These are phyloP conservation scores for Cladosporium phlei DNA, from an alignment of 2,329 filamentous ascomycete species.

Conservation along the genomic window DNA sequence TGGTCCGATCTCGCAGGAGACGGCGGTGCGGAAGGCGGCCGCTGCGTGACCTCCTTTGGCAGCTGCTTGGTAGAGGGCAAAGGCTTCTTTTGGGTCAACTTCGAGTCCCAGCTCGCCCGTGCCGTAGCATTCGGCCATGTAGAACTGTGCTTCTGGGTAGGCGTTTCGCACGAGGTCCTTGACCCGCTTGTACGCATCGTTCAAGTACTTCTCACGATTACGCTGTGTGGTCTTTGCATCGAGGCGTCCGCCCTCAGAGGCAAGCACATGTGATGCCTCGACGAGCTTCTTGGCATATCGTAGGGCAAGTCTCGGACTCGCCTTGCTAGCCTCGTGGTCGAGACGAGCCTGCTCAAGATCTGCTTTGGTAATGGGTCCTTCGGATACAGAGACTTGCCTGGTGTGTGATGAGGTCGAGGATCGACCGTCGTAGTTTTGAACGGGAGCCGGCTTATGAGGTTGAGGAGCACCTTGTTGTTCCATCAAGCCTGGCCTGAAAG, in stretches of 20 bases:
- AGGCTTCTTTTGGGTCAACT: constrained; percentile 85
- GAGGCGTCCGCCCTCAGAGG: constrained; percentile 67
- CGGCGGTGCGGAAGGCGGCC: constrained; percentile 88
- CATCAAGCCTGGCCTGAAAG: constrained; percentile 50
- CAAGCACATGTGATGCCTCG: constrained; percentile 74
- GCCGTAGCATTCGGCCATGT: constrained; percentile 83
- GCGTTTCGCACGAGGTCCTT: constrained; percentile 76
- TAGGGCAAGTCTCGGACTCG: constrained; percentile 67
- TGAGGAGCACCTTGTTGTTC: constrained; percentile 30
- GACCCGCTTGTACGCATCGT: constrained; percentile 83
- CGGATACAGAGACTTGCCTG: constrained; percentile 20
- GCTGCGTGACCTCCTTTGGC: constrained; percentile 83
- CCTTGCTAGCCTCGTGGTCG: constrained; percentile 64
- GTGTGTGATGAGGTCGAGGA: constrained; percentile 14
- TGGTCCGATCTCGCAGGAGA: constrained; percentile 93
- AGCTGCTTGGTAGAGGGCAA: constrained; percentile 85
- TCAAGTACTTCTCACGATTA: constrained; percentile 73
- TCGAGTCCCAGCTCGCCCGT: constrained; percentile 74
- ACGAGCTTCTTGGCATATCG: constrained; percentile 76
- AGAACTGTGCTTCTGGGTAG: constrained; percentile 87
- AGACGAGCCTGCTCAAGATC: constrained; percentile 73
- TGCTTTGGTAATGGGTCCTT: constrained; percentile 63
- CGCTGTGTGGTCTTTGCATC: constrained; percentile 60
- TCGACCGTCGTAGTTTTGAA: constrained; percentile 49
- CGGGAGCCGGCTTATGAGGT: constrained; percentile 45